These are phyloP conservation scores for Hyphodiscus sp. DNA, from an alignment of 2,329 filamentous ascomycete genomes.

Conservation along the genomic window DNA sequence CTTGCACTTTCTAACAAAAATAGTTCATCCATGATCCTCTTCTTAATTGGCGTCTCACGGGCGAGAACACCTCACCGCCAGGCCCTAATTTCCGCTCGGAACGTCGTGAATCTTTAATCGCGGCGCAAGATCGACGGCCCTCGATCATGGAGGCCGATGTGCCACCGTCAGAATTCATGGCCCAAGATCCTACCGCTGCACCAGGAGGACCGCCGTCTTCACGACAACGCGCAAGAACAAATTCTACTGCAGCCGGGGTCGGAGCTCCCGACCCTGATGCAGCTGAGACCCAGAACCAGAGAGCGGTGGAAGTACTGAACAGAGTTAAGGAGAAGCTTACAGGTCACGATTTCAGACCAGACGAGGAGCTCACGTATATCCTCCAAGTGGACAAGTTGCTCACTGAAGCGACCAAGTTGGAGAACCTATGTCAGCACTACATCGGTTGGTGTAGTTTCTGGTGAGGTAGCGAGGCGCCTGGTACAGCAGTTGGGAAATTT, in stretches of 20 bases:
- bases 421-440: slow-evolving; percentile 98
- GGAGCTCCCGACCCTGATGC: slow-evolving; percentile 33
- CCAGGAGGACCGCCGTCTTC: slow-evolving; percentile 40
- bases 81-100: slow-evolving; percentile 63
- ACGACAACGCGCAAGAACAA: slow-evolving; percentile 52
- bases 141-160: slow-evolving; percentile 63
- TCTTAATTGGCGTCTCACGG: slow-evolving; percentile 87
- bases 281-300: slow-evolving; percentile 82
- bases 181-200: slow-evolving; percentile 30
- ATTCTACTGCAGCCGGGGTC: slow-evolving; percentile 44
- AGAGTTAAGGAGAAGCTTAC: slow-evolving; percentile 94
- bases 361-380: slow-evolving; percentile 76
- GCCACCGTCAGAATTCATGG: slow-evolving; percentile 52
- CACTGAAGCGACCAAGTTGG: slow-evolving; percentile 89
- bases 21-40: slow-evolving; percentile 99
- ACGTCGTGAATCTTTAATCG: slow-evolving; percentile 45
- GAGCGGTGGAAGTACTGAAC: slow-evolving; percentile 84
- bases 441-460: slow-evolving; percentile 99
- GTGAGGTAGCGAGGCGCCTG: slow-evolving; percentile 39
- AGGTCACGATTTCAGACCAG: slow-evolving; percentile 81
- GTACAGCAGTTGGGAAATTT: neutral
- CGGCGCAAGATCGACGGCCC: slow-evolving; percentile 48
- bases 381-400: slow-evolving; percentile 93
- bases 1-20: slow-evolving; percentile 14
- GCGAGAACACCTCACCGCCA: slow-evolving; percentile 46